A percentile compares a stretch with the other conserved stretches of the same genome.
Evolutionary conservation across 345 rosid genomes (phyloP).

Genomic region (Syzygium oleosum): DNA sequence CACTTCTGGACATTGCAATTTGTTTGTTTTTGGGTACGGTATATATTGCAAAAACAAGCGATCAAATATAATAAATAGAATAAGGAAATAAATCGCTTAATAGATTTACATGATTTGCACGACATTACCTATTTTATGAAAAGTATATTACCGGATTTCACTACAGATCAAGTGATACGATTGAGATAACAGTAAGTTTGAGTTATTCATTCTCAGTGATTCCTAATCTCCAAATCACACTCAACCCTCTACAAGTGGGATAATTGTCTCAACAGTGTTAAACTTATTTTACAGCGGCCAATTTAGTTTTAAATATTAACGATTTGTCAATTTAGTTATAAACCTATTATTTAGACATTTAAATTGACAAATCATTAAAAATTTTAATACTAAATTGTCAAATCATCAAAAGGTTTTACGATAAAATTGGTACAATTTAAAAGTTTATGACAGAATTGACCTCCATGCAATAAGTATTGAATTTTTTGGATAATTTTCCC

Average conservation of each 20-base stretch:
- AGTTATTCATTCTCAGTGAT: not conserved
- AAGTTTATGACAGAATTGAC: too few species aligned
- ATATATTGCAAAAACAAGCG: not conserved
- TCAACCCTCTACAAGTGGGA: not conserved
- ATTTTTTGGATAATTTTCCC: too few species aligned
- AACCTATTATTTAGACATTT: too few species aligned
- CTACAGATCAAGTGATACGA: not conserved
- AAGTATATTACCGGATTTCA: not conserved
- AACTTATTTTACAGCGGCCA: too few species aligned
- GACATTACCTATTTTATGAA: fast-evolving
- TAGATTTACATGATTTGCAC: not conserved
- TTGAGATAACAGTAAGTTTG: not conserved
- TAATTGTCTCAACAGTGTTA: too few species aligned
- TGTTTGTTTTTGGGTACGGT: not conserved
- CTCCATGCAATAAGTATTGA: too few species aligned
- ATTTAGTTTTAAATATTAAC: too few species aligned
- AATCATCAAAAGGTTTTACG: too few species aligned
- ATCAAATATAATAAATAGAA: not conserved
- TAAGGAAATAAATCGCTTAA: not conserved
- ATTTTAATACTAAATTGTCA: too few species aligned
- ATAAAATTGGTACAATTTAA: too few species aligned
- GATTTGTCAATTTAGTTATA: too few species aligned
- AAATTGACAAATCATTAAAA: too few species aligned
- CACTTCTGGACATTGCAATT: not conserved
- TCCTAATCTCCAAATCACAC: not conserved